These are phyloP conservation scores for Cucumis melo DNA, from an alignment of 306 rosid genomes.

Conservation along the genomic window DNA sequence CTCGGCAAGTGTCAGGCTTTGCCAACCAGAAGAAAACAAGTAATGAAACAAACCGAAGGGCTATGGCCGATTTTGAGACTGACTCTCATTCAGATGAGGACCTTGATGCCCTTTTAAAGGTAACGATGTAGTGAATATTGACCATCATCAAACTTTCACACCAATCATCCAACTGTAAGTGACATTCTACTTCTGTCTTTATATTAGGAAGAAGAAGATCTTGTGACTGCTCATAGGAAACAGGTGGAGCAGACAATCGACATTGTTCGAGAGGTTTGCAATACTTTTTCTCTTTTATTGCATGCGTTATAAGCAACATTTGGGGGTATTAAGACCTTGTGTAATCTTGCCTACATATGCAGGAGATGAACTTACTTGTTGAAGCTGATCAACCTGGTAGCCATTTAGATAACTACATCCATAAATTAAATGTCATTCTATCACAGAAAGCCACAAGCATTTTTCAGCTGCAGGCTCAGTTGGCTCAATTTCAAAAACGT, in stretches of 20 bases:
- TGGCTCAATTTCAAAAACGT: conserved; percentile 70
- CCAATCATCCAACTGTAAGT: conserved; percentile 9
- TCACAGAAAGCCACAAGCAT: conserved; percentile 76
- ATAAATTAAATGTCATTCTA: conserved; percentile 59
- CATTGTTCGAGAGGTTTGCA: conserved; percentile 62
- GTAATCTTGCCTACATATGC: conserved; percentile 15
- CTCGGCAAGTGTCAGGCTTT: conserved; percentile 19
- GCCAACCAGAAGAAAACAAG: conserved; percentile 33
- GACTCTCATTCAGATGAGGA: conserved; percentile 42
- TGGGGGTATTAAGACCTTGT: background rate
- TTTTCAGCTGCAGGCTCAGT: conserved; percentile 61
- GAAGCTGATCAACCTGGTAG: conserved; percentile 85
- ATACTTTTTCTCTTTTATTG: background rate
- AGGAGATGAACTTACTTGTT: conserved; percentile 86
- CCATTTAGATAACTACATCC: conserved; percentile 55
- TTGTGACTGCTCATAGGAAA: conserved; percentile 65
- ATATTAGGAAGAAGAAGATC: conserved; percentile 78
- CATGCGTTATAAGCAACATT: background rate
- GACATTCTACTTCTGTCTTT: conserved; percentile 8
- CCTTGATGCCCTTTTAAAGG: conserved; percentile 63
- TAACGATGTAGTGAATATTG: conserved; percentile 10
- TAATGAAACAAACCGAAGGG: conserved; percentile 8
- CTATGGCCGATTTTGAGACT: conserved; percentile 22
- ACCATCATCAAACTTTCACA: background rate
- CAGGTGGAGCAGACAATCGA: conserved; percentile 90